phyloP scores from a whole-genome alignment of 257 asterid species.

The Buddleja alternifolia region DNA sequence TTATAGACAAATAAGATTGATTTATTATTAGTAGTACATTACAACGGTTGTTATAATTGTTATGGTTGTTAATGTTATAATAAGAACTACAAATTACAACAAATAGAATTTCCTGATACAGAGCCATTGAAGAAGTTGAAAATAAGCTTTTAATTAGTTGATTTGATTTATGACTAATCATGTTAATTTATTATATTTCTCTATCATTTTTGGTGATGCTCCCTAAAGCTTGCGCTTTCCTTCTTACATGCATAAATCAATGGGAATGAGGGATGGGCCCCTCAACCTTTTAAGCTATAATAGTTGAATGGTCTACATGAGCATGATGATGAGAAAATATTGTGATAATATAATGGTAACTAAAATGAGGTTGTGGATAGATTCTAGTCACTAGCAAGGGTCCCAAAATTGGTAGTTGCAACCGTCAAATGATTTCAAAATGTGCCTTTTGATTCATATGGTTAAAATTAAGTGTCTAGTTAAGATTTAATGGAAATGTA shows the following conservation, averaged over 20 bases:
- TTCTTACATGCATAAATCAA: conserved; percentile 28
- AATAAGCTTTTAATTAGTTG: neutral
- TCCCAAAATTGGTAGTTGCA: conserved; percentile 52
- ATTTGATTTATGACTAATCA: conserved; percentile 20
- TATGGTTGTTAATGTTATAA: too few species aligned
- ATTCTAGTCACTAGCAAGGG: conserved; percentile 33
- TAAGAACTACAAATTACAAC: too few species aligned
- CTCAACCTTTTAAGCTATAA: conserved; percentile 49
- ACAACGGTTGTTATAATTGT: too few species aligned
- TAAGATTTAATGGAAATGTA: too few species aligned
- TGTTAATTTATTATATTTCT: neutral
- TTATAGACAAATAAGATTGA: too few species aligned
- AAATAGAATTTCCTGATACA: neutral
- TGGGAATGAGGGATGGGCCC: conserved; percentile 32
- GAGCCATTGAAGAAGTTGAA: conserved; percentile 10
- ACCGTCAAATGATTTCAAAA: conserved; percentile 42
- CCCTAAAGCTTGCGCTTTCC: conserved; percentile 34
- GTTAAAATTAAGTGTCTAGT: too few species aligned
- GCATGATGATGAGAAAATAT: conserved; percentile 42
- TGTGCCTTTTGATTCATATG: too few species aligned
- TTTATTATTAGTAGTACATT: too few species aligned
- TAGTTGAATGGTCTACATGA: conserved; percentile 64
- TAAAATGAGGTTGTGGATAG: conserved; percentile 37
- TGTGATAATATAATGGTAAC: conserved; percentile 44
- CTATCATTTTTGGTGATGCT: conserved; percentile 25